Evolutionary conservation across 2,329 filamentous ascomycete genomes (phyloP).

Genomic region (Cryphonectria japonica): DNA sequence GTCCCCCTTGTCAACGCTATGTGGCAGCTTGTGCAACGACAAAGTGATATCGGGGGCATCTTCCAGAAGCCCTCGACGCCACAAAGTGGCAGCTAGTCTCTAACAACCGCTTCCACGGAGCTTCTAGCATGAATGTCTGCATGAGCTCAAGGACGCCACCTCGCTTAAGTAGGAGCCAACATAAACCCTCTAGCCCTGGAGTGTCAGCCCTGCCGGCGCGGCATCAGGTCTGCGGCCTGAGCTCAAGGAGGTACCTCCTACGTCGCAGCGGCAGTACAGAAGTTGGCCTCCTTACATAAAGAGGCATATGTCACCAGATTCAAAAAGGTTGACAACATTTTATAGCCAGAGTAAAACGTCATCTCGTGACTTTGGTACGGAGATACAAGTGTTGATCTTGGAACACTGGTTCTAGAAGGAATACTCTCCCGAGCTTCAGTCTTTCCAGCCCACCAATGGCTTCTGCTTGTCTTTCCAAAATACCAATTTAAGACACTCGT

Average conservation of each 20-base stretch:
- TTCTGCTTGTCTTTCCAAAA: slow-evolving; percentile 7
- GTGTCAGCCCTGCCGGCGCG: slow-evolving; percentile 11
- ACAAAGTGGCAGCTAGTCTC: neutral
- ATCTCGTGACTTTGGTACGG: neutral
- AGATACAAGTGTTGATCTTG: neutral
- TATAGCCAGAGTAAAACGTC: neutral
- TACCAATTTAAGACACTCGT: slow-evolving; percentile 20
- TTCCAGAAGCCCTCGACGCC: neutral
- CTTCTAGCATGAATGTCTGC: slow-evolving; percentile 1
- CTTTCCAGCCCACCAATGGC: neutral
- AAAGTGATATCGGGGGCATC: neutral
- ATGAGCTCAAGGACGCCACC: slow-evolving; percentile 22
- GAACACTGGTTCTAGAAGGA: slow-evolving; percentile 3
- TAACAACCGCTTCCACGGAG: neutral
- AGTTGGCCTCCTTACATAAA: neutral
- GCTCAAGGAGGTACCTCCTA: slow-evolving; percentile 8
- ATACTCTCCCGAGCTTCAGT: neutral
- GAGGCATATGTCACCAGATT: neutral
- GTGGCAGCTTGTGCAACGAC: neutral
- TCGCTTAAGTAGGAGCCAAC: slow-evolving; percentile 26
- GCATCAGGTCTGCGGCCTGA: slow-evolving; percentile 10
- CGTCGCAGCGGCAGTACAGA: slow-evolving; percentile 10
- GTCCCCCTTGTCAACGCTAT: neutral
- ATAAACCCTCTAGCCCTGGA: slow-evolving; percentile 16
- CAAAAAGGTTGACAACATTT: slow-evolving; percentile 12